Evolutionary conservation across 305 asterid genomes (phyloP).

Genomic region (Solanum hybrid): DNA sequence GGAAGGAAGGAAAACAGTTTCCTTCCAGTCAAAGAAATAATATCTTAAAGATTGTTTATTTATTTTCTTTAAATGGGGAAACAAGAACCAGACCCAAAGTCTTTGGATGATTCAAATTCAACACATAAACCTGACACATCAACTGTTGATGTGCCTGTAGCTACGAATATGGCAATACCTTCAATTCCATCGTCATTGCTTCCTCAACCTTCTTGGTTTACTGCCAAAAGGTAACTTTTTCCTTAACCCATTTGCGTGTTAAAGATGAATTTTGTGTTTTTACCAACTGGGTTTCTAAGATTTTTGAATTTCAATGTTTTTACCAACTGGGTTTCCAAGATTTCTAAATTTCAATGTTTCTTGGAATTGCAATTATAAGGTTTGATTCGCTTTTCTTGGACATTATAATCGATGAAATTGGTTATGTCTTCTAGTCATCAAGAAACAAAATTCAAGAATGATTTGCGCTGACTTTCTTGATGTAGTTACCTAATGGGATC

Average conservation of each 20-base stretch:
- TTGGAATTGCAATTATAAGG: background rate
- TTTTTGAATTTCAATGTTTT: background rate
- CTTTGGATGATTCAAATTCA: background rate
- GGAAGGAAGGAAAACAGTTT: background rate
- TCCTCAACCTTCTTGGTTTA: conserved; percentile 33
- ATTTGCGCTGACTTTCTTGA: background rate
- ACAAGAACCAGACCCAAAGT: background rate
- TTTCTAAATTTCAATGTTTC: background rate
- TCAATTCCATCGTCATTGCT: conserved; percentile 8
- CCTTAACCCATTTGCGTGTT: background rate
- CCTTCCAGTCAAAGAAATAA: background rate
- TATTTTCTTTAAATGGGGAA: background rate
- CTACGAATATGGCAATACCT: background rate
- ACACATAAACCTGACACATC: background rate
- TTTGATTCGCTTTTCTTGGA: background rate
- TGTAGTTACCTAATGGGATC: background rate
- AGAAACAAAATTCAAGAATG: background rate
- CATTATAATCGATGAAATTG: background rate
- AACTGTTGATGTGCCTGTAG: background rate
- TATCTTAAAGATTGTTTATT: background rate
- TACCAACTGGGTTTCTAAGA: background rate
- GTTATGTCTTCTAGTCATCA: background rate
- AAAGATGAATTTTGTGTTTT: background rate
- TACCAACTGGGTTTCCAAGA: background rate
- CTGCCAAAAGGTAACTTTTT: conserved; percentile 24